Evolutionary conservation across 23 red algal genomes (phyloP).

Genomic region (Gracilaria caudata): DNA sequence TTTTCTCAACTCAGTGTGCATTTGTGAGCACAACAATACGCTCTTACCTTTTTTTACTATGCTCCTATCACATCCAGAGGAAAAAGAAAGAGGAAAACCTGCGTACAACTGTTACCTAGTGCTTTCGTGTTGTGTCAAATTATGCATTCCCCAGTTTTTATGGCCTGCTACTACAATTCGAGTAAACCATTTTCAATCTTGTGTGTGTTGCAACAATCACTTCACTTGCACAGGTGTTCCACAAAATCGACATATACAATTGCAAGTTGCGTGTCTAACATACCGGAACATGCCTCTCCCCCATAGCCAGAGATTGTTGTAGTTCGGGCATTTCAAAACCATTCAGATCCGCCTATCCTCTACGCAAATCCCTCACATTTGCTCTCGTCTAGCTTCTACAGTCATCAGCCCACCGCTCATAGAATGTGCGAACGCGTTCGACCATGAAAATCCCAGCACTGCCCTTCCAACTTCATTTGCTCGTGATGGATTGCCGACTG

Average conservation of each 20-base stretch:
- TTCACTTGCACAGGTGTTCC: not conserved
- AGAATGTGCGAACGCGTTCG: not conserved
- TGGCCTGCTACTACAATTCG: not conserved
- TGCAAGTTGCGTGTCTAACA: no score
- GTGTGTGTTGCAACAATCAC: not conserved
- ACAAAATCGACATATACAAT: no score
- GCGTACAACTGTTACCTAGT: no score
- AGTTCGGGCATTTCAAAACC: not conserved
- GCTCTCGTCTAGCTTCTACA: not conserved
- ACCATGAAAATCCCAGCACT: not conserved
- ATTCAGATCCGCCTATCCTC: not conserved
- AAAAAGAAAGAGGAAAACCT: not conserved
- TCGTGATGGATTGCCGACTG: not conserved
- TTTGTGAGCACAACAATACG: not conserved
- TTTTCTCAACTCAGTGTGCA: not conserved
- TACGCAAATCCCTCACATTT: not conserved
- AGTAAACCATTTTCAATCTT: not conserved
- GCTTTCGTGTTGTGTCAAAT: not conserved
- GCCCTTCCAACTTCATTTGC: not conserved
- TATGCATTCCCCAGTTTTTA: not conserved
- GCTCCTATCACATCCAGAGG: not conserved
- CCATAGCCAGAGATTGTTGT: no score
- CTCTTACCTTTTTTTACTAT: not conserved
- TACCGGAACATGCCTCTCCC: no score
- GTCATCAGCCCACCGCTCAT: not conserved